Evolutionary conservation across 176 grass and related monocot species (phyloP), one percentile per base, ranked within the genome.

Genomic region (Neostapfia colusana): DNA sequence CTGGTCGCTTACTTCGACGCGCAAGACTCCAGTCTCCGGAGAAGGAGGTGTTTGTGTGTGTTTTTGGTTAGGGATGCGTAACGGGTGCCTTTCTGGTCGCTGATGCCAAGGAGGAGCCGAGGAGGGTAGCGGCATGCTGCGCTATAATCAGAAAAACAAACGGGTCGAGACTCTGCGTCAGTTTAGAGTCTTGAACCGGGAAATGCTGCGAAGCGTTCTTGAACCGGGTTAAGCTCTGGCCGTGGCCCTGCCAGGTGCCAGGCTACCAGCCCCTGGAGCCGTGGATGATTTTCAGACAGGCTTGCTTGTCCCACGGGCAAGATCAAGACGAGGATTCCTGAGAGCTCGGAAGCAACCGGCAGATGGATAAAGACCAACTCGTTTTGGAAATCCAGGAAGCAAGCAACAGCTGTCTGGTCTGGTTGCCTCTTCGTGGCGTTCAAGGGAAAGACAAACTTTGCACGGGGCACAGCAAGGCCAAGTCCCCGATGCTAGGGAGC

Each of bases 241-340:
- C 2, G 14, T 38, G 13, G 4, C 34, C 18, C 3, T 12, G 44
- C 34, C 44, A 54, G 24, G 53, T 70, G 65, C 53, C 40, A 8
- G 41, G 10, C 56, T 59, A 12, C 10, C 23, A 9, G 58, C 7
- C 50, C 31, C 63, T 68, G 18, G n/a, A 49, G 7, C 34, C 16
- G 28, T 46, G 26, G 51, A 38, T 59, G 71, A 18, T 63, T 36
- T 46, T 48, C 46, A 24, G 48, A 44, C 35, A 49, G 5, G 7
- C 63, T 88, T 76, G 55, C 81, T 80, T 88, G 81, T 76, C 76
- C 56, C 45, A 57, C 70, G 70, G 56, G 76, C 17, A 80, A 80
- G 63, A 13, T 1, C 10, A 39, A 80, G 38, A n/a, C 44, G 57
- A 42, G 63, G 54, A 62, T 68, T 83, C 80, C 17, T 34, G 18